These are phyloP conservation scores for Trypethelium eluteriae DNA, from an alignment of 495 filamentous ascomycete species.

Conservation along the genomic window DNA sequence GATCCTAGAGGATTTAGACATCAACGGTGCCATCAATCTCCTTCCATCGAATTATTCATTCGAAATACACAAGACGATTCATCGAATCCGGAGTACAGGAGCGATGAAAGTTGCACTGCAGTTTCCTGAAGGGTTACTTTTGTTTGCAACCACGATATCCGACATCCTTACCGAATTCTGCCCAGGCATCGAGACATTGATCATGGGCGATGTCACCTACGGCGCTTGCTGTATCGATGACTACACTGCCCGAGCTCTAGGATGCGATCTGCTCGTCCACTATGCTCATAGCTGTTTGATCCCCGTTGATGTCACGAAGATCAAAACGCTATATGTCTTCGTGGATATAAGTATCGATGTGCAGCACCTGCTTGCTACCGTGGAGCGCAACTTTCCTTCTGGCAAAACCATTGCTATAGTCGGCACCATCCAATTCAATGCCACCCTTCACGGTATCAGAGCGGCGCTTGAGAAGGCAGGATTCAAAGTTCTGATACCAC, in stretches of 20 bases:
- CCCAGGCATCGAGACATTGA: slow-evolving; percentile 78
- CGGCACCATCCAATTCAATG: slow-evolving; percentile 98
- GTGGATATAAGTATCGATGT: slow-evolving; percentile 96
- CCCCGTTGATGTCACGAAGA: slow-evolving; percentile 87
- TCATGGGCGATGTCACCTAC: slow-evolving; percentile 99
- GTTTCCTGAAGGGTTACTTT: slow-evolving; percentile 89
- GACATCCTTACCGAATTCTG: slow-evolving; percentile 96
- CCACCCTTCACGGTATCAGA: slow-evolving; percentile 77
- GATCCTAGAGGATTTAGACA: slow-evolving; percentile 78
- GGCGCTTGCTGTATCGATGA: slow-evolving; percentile 99
- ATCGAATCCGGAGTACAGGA: slow-evolving; percentile 71
- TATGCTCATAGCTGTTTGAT: slow-evolving; percentile 97
- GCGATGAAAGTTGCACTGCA: slow-evolving; percentile 82
- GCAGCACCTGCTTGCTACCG: slow-evolving; percentile 69
- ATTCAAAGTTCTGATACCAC: slow-evolving; percentile 76
- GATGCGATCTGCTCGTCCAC: slow-evolving; percentile 90
- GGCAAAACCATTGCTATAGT: slow-evolving; percentile 87
- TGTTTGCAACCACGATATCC: slow-evolving; percentile 96
- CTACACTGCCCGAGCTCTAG: slow-evolving; percentile 89
- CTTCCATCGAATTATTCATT: slow-evolving; percentile 94
- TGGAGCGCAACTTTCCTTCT: slow-evolving; percentile 79
- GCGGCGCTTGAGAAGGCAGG: slow-evolving; percentile 69
- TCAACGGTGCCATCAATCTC: slow-evolving; percentile 78
- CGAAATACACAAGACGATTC: slow-evolving; percentile 96
- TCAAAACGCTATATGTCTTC: slow-evolving; percentile 95